Evolutionary conservation across 257 asterid species (phyloP), one percentile per base, ranked within the genome.

Genomic region (Solanum virginianum): DNA sequence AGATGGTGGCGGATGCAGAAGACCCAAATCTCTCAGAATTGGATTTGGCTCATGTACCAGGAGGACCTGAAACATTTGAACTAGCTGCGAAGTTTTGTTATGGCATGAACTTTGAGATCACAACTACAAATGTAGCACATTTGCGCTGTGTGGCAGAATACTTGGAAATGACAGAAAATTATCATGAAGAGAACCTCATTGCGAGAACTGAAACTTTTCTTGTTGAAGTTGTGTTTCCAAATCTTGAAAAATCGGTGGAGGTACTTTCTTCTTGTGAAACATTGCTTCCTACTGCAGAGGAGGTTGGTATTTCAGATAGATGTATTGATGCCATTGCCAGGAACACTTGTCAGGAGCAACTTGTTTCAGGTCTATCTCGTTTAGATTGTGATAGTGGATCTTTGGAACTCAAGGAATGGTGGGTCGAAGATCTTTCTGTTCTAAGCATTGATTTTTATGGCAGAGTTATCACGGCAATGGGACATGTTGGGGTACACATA

Each of bases 11-110:
- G 1, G 89, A 91, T 70, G 91, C 91, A 74, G 89, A 91, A 79
- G 87, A 85, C 60, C 66, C 94, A 20, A 88, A 87, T 62, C 86
- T 89, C 62, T 82, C 93, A 9, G 89, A 85, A 84, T 88, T 92
- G 81, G 89, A 90, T 54, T 94, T 94, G 47, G 49, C 84, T n/a
- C 86, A 89, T 82, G 84, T 92, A 11, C 97, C 98, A 16, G 97
- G 97, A 29, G 95, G 98, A 10, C 87, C 94, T 0, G 91, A 92
- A 66, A 84, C 93, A 59, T 94, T 94, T 75, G 95, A 94, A 70
- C 97, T 93, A 9, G 95, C 94, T 2, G 95, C 94, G 0, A 93
- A 90, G 62, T 94, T 93, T 72, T 94, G 95, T 80, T 94, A 94
- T n/a, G 94, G 93, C 32, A 90, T 92, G 89, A 94, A 92, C 81